Evolutionary conservation across 371 early-diverging fungal species (phyloP).

Genomic region (Saksenaea oblongispora): DNA sequence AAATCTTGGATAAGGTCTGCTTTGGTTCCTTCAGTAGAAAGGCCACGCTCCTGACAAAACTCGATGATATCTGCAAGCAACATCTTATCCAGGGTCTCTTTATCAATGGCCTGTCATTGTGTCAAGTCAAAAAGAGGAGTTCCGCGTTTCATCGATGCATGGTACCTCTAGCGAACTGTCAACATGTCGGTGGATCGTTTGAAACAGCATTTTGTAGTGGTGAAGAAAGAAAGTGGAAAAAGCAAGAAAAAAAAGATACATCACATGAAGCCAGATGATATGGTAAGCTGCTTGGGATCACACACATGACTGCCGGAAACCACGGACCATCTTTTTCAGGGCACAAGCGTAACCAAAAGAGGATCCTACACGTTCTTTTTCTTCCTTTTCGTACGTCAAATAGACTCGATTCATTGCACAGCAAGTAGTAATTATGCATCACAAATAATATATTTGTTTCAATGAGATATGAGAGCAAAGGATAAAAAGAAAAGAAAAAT

Average conservation of each 20-base stretch:
- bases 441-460: not conserved
- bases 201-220: constrained; percentile 23
- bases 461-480: constrained; percentile 4
- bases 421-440: no score
- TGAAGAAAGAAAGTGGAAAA: not conserved
- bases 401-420: no score
- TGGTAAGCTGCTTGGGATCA: not conserved
- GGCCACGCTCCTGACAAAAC: constrained; percentile 75
- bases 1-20: constrained; percentile 62
- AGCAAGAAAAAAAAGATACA: constrained; percentile 3
- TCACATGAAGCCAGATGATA: not conserved
- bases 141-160: not conserved
- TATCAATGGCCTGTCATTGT: constrained; percentile 18
- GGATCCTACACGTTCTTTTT: no score
- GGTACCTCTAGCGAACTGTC: constrained; percentile 36
- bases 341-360: no score
- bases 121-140: no score
- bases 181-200: constrained; percentile 38
- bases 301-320: not conserved
- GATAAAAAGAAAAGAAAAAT: not conserved
- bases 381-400: no score
- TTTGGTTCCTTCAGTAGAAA: constrained; percentile 68
- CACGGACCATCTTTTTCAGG: not conserved
- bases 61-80: constrained; percentile 72
- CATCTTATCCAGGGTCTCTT: constrained; percentile 49